These are phyloP conservation scores for Kwoniella heveanensis DNA, from an alignment of 768 basidiomycete species.

Conservation along the genomic window DNA sequence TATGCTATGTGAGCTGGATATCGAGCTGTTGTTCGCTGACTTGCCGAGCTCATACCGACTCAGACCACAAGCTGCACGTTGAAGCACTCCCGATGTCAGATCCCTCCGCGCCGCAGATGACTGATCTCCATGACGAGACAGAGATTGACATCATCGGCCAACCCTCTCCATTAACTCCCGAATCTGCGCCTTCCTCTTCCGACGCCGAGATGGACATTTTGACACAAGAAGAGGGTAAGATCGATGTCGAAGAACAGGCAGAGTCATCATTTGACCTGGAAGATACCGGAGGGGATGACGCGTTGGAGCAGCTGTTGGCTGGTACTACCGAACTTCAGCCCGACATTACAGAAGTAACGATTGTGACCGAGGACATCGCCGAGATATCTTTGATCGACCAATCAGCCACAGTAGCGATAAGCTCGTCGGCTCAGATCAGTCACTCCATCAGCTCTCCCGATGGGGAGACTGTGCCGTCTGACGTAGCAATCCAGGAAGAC, in stretches of 20 bases:
- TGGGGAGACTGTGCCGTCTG: not conserved
- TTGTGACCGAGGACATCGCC: not conserved
- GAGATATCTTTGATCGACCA: not conserved
- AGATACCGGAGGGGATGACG: slow-evolving; percentile 4
- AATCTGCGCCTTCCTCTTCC: slow-evolving; percentile 1
- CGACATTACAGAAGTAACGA: not conserved
- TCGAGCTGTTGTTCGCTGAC: not conserved
- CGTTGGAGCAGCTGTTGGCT: slow-evolving; percentile 9
- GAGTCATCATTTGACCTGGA: slow-evolving; percentile 1
- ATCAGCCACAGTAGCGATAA: not conserved
- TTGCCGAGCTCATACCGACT: not conserved
- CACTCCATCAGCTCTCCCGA: not conserved
- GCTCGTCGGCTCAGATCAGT: not conserved
- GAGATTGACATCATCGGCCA: slow-evolving; percentile 31
- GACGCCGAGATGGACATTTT: not conserved
- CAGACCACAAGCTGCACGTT: slow-evolving; percentile 32
- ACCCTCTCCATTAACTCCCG: slow-evolving; percentile 7
- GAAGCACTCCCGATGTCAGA: slow-evolving; percentile 35
- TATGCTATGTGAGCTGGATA: too few species aligned
- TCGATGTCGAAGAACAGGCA: not conserved
- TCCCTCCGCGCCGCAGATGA: slow-evolving; percentile 44
- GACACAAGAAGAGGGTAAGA: not conserved
- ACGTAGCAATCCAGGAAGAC: not conserved
- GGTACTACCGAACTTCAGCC: not conserved
- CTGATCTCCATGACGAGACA: slow-evolving; percentile 27